A percentile compares a stretch with the other conserved stretches of the same genome.
Evolutionary conservation across 1,284 basidiomycete genomes (phyloP).

Genomic region (Cryptococcus depauperatus): DNA sequence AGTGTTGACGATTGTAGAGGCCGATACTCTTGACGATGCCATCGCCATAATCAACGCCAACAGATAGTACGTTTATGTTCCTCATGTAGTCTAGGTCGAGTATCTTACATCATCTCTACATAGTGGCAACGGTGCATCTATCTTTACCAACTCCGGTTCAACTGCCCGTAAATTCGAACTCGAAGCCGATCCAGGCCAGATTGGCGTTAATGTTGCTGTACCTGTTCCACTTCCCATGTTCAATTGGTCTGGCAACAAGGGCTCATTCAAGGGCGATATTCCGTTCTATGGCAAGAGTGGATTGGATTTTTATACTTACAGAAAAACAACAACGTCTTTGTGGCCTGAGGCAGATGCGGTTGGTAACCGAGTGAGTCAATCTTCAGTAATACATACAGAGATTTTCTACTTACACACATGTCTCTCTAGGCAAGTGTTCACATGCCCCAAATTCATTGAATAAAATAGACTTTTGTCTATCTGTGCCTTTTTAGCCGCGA

Average conservation of each 20-base stretch:
- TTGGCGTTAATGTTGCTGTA: conserved; percentile 92
- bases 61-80: conserved; percentile 52
- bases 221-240: conserved; percentile 71
- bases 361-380: conserved; percentile 26
- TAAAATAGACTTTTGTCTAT: too few species aligned
- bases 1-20: conserved; percentile 69
- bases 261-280: conserved; percentile 76
- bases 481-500: too few species aligned
- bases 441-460: conserved; percentile 41
- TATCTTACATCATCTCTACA: neutral
- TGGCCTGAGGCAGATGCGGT: conserved; percentile 40
- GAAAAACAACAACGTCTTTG: conserved; percentile 39
- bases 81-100: neutral
- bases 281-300: conserved; percentile 72
- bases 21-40: conserved; percentile 83
- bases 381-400: neutral
- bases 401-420: neutral
- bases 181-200: conserved; percentile 81
- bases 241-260: conserved; percentile 51
- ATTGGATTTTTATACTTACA: conserved; percentile 38
- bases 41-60: conserved; percentile 83
- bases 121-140: conserved; percentile 80
- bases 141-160: conserved; percentile 95
- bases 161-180: conserved; percentile 89
- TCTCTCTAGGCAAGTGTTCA: conserved; percentile 21